phyloP scores from a whole-genome alignment of 1,284 basidiomycete species.

The Ceratobasidium sp. region DNA sequence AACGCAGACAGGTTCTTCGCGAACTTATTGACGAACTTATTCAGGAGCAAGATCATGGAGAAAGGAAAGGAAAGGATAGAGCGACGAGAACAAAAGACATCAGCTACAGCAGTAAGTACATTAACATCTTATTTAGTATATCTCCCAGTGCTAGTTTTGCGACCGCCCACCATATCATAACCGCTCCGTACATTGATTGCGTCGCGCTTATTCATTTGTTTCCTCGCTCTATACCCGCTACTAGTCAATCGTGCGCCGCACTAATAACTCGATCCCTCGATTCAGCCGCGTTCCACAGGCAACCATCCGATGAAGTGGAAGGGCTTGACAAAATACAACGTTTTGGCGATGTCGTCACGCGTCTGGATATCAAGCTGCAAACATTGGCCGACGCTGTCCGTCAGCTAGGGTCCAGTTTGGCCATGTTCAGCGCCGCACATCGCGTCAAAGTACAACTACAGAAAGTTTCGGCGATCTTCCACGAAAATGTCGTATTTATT shows the following conservation, averaged over 20 bases:
- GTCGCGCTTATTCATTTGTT: no score
- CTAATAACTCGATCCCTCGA: no score
- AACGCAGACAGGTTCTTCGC: slow-evolving; percentile 72
- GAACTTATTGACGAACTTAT: slow-evolving; percentile 71
- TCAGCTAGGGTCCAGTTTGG: slow-evolving; percentile 48
- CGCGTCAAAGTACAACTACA: slow-evolving; percentile 44
- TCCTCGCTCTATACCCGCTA: no score
- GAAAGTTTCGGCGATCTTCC: slow-evolving; percentile 49
- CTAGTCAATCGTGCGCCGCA: no score
- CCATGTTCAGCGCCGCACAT: slow-evolving; percentile 45
- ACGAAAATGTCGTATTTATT: slow-evolving; percentile 44
- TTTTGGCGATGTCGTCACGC: slow-evolving; percentile 16
- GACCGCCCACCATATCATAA: no score
- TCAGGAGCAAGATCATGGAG: slow-evolving; percentile 59
- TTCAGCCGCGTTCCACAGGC: no score
- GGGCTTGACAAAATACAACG: slow-evolving; percentile 14
- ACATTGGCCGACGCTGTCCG: slow-evolving; percentile 48
- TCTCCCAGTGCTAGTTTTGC: no score
- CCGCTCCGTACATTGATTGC: no score
- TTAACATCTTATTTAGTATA: neutral
- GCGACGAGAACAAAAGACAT: neutral
- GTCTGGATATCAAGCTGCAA: slow-evolving; percentile 48
- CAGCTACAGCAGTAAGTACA: slow-evolving; percentile 23
- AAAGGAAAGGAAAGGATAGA: slow-evolving; percentile 56
- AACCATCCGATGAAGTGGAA: neutral